A percentile compares a stretch with the other conserved stretches of the same genome.
These are phyloP conservation scores for Didymella keratinophila DNA, from an alignment of 2,329 filamentous ascomycete genomes.

Conservation along the genomic window DNA sequence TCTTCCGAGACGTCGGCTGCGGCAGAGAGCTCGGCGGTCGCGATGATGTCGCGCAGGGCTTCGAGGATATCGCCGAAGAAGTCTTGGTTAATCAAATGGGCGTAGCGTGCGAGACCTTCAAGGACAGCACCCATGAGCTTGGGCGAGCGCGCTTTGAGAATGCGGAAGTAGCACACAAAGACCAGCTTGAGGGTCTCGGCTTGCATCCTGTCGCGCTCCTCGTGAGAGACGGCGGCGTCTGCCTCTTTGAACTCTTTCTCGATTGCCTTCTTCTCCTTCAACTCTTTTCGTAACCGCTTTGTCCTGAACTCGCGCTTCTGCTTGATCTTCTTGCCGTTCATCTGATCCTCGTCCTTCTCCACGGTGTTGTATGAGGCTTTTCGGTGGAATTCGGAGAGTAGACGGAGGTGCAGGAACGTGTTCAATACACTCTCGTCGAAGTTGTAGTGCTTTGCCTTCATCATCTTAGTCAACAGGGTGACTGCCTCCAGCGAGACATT, in stretches of 20 bases:
- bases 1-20: conserved; percentile 56
- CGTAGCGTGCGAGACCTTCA: conserved; percentile 91
- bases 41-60: conserved; percentile 90
- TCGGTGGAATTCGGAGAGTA: conserved; percentile 85
- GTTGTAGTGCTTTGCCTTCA: conserved; percentile 84
- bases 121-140: conserved; percentile 96
- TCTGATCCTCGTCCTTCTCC: conserved; percentile 65
- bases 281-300: conserved; percentile 82
- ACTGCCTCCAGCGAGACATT: conserved; percentile 87
- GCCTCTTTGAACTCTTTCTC: conserved; percentile 94
- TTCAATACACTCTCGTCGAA: conserved; percentile 88
- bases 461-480: conserved; percentile 88
- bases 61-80: conserved; percentile 98
- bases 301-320: conserved; percentile 85
- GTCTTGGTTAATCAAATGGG: conserved; percentile 97
- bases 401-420: conserved; percentile 85
- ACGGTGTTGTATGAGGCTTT: conserved; percentile 82
- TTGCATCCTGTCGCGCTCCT: conserved; percentile 93
- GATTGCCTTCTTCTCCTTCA: conserved; percentile 85
- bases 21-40: conserved; percentile 66
- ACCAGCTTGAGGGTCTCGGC: conserved; percentile 95
- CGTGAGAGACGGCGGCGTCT: conserved; percentile 87
- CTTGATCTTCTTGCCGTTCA: conserved; percentile 67
- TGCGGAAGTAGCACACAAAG: conserved; percentile 93
- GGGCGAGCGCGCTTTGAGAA: conserved; percentile 81